Percentiles rank a stretch among this genome's conserved stretches.
Evolutionary conservation across 1,139 yeast species (phyloP).

Genomic region (Pichia sp.): DNA sequence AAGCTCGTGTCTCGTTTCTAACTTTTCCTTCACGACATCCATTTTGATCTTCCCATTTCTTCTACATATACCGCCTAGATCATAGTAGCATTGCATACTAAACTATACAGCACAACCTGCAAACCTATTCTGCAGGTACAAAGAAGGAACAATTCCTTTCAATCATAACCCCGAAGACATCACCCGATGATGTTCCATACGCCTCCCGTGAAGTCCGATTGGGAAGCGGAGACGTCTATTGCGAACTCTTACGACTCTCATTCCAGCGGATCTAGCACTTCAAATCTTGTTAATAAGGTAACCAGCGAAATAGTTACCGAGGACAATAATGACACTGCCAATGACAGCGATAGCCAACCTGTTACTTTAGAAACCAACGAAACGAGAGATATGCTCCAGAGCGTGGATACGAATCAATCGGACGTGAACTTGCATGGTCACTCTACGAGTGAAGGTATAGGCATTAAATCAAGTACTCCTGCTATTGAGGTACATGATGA

Average conservation of each 20-base stretch:
- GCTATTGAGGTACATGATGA: slow-evolving; percentile 7
- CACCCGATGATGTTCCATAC: slow-evolving; percentile 27
- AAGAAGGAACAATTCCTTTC: too few species aligned
- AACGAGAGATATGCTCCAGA: slow-evolving; percentile 1
- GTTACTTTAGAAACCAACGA: slow-evolving; percentile 6
- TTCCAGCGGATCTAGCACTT: too few species aligned
- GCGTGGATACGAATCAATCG: background rate
- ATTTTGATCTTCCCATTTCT: too few species aligned
- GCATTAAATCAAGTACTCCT: background rate
- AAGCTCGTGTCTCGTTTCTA: too few species aligned
- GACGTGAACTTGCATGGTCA: too few species aligned
- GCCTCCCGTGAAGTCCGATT: slow-evolving; percentile 26
- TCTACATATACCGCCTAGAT: too few species aligned
- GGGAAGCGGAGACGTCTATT: slow-evolving; percentile 22
- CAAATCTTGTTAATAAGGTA: slow-evolving; percentile 2
- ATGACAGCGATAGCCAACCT: slow-evolving; percentile 5
- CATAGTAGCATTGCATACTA: too few species aligned
- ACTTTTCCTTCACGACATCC: too few species aligned
- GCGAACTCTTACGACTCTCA: slow-evolving; percentile 18
- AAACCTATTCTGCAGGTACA: too few species aligned
- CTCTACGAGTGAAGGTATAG: background rate
- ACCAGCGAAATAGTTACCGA: background rate
- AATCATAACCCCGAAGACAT: too few species aligned
- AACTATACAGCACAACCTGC: too few species aligned
- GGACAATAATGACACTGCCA: background rate